These are phyloP conservation scores for Globisporangium irregulare DNA, from an alignment of 352 stramenopile genomes.

Conservation along the genomic window DNA sequence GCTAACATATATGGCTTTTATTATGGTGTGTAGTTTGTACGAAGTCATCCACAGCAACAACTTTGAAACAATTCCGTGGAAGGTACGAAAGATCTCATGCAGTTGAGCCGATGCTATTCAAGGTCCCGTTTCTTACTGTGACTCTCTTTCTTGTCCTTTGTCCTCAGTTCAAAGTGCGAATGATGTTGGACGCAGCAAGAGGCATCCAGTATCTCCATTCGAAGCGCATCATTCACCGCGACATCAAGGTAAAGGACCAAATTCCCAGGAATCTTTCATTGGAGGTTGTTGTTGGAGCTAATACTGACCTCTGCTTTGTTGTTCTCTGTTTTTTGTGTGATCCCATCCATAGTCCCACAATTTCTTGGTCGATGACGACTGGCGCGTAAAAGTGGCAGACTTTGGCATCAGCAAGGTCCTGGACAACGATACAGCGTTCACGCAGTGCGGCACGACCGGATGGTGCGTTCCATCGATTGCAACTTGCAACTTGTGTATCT, in stretches of 20 bases:
- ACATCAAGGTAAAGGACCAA: slow-evolving; percentile 71
- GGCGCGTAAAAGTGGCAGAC: slow-evolving; percentile 86
- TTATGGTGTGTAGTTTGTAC: slow-evolving; percentile 55
- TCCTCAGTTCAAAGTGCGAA: slow-evolving; percentile 83
- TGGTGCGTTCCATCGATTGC: slow-evolving; percentile 39
- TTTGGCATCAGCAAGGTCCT: slow-evolving; percentile 90
- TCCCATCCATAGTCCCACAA: slow-evolving; percentile 70
- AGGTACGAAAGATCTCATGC: slow-evolving; percentile 37
- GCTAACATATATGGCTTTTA: not conserved
- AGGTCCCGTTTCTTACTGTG: not conserved
- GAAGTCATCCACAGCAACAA: slow-evolving; percentile 89
- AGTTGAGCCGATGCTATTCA: not conserved
- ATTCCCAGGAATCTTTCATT: not conserved
- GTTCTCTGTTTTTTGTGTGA: not conserved
- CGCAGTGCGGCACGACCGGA: slow-evolving; percentile 83
- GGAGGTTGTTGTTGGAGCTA: not conserved
- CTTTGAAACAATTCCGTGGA: slow-evolving; percentile 88
- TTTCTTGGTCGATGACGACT: slow-evolving; percentile 87
- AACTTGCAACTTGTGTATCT: not conserved
- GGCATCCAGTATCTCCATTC: slow-evolving; percentile 90
- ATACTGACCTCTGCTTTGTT: not conserved
- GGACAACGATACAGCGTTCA: slow-evolving; percentile 82
- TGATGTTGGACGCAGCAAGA: slow-evolving; percentile 86
- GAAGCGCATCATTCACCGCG: slow-evolving; percentile 84
- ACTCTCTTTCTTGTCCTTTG: not conserved